Percentiles rank a stretch among this genome's conserved stretches.
Conservation (phyloP, 2,329 filamentous ascomycete species). For the Verticillium nonalfalfae region DNA sequence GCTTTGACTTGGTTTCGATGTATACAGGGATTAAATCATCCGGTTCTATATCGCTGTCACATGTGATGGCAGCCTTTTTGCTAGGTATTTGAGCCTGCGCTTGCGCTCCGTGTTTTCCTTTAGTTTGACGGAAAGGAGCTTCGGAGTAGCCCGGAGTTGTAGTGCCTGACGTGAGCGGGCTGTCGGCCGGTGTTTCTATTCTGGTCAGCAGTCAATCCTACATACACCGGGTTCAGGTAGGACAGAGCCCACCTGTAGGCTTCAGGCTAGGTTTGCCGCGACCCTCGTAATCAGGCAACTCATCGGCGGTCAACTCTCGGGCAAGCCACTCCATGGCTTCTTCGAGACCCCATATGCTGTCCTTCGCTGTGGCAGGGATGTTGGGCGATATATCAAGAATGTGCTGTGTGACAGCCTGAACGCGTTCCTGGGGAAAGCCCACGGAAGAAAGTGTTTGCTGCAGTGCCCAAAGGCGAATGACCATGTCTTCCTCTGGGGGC, state of each 20-base stretch:
- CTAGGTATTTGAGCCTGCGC: slow-evolving; percentile 17
- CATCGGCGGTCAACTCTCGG: slow-evolving; percentile 61
- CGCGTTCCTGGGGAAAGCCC: slow-evolving; percentile 59
- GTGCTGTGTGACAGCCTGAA: slow-evolving; percentile 58
- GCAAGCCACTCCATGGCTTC: slow-evolving; percentile 88
- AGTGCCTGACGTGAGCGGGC: slow-evolving; percentile 40
- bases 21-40: slow-evolving; percentile 72
- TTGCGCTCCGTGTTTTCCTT: neutral
- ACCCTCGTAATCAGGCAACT: slow-evolving; percentile 67
- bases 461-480: slow-evolving; percentile 77
- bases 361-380: slow-evolving; percentile 49
- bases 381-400: slow-evolving; percentile 62
- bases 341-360: slow-evolving; percentile 76
- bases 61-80: slow-evolving; percentile 42
- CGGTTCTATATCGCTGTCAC: slow-evolving; percentile 66
- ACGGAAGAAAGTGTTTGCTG: slow-evolving; percentile 64
- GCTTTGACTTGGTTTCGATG: slow-evolving; percentile 63
- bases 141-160: slow-evolving; percentile 40
- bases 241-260: slow-evolving; percentile 20
- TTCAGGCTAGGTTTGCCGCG: slow-evolving; percentile 29
- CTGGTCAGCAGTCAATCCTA: neutral
- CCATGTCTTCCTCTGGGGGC: slow-evolving; percentile 69
- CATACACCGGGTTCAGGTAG: neutral
- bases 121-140: slow-evolving; percentile 6
- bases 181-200: slow-evolving; percentile 42